A percentile compares a stretch with the other conserved stretches of the same genome.
phyloP scores from a whole-genome alignment of 2,329 filamentous ascomycete genomes.

The Dendrostoma leiphaemia region DNA sequence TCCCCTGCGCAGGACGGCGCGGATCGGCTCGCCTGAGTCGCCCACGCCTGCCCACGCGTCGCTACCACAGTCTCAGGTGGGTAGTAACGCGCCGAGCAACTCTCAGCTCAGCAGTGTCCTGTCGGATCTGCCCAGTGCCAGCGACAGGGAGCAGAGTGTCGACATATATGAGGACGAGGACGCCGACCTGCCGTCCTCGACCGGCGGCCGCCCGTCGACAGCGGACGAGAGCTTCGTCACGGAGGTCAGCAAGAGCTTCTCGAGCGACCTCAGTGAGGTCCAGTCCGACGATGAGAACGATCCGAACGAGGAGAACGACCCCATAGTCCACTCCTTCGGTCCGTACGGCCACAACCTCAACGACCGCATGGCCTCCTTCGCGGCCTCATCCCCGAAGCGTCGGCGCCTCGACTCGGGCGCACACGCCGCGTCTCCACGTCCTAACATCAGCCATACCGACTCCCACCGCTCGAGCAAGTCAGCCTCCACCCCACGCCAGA shows the following conservation, averaged over 20 bases:
- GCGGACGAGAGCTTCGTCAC: constrained; percentile 44
- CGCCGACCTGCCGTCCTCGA: constrained; percentile 46
- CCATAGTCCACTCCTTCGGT: constrained; percentile 87
- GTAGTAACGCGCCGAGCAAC: constrained; percentile 34
- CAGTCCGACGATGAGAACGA: constrained; percentile 58
- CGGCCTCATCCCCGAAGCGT: constrained; percentile 61
- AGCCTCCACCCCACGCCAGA: constrained; percentile 20
- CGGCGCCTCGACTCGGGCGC: constrained; percentile 18
- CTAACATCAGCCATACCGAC: constrained; percentile 23
- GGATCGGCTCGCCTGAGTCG: constrained; percentile 75
- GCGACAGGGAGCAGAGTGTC: constrained; percentile 33
- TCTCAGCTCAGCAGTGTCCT: constrained; percentile 27
- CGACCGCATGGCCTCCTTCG: constrained; percentile 77
- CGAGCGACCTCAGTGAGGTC: constrained; percentile 55
- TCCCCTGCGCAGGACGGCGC: constrained; percentile 52
- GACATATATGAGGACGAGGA: constrained; percentile 74
- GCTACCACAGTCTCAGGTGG: constrained; percentile 4
- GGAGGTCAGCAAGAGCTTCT: constrained; percentile 51
- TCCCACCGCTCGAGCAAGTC: constrained; percentile 29
- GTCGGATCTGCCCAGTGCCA: constrained; percentile 34
- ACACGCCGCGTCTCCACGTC: constrained; percentile 19
- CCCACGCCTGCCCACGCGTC: constrained; percentile 46
- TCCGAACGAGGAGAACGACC: constrained; percentile 91
- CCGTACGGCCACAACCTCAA: constrained; percentile 85
- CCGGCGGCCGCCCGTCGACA: constrained; percentile 11